A percentile compares a stretch with the other conserved stretches of the same genome.
Evolutionary conservation across 2,329 filamentous ascomycete genomes (phyloP).

Genomic region (Beauveria brongniartii): DNA sequence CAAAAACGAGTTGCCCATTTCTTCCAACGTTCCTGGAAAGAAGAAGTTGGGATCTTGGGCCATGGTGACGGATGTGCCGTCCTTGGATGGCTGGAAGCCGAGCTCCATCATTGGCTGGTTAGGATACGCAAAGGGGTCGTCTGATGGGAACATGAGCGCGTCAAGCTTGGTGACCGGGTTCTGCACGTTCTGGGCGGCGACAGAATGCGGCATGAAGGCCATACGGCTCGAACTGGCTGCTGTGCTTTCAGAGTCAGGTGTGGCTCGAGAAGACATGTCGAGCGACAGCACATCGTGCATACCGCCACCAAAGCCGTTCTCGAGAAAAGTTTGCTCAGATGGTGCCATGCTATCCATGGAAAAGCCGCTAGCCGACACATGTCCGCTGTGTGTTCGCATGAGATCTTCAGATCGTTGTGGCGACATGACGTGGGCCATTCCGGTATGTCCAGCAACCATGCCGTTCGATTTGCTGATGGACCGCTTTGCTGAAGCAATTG

Average conservation of each 20-base stretch:
- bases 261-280: constrained; percentile 35
- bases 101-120: constrained; percentile 64
- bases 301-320: constrained; percentile 26
- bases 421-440: constrained; percentile 24
- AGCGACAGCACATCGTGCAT: constrained; percentile 38
- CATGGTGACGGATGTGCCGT: constrained; percentile 24
- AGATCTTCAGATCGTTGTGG: constrained; percentile 28
- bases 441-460: constrained; percentile 26
- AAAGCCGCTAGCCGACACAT: constrained; percentile 19
- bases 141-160: constrained; percentile 72
- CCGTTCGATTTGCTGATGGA: constrained; percentile 22
- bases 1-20: constrained; percentile 66
- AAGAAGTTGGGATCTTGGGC: constrained; percentile 38
- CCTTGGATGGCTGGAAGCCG: constrained; percentile 31
- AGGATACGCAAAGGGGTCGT: constrained; percentile 72
- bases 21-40: constrained; percentile 48
- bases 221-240: constrained; percentile 32
- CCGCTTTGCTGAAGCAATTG: constrained; percentile 14
- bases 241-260: constrained; percentile 35
- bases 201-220: constrained; percentile 24
- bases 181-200: constrained; percentile 22
- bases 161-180: constrained; percentile 60
- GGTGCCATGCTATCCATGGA: constrained; percentile 28
- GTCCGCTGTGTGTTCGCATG: constrained; percentile 22
- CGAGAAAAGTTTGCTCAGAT: constrained; percentile 25